These are phyloP conservation scores for Talaromyces proteolyticus DNA, from an alignment of 495 filamentous ascomycete genomes.

Conservation along the genomic window DNA sequence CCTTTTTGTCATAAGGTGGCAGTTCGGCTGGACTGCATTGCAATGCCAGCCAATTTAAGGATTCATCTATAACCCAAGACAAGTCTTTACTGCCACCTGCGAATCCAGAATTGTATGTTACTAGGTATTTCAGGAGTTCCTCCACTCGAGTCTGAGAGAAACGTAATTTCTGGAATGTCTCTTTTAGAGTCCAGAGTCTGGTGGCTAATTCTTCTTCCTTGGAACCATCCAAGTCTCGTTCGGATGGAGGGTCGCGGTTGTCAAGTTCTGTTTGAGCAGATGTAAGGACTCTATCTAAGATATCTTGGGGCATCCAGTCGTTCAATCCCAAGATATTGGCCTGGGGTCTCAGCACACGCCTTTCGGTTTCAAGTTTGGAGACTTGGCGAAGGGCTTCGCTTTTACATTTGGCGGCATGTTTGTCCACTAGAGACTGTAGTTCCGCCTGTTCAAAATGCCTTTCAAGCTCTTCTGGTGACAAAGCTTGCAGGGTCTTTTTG, in stretches of 20 bases:
- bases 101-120: conserved; percentile 49
- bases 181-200: conserved; percentile 75
- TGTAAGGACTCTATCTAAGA: conserved; percentile 69
- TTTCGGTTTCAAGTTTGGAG: conserved; percentile 69
- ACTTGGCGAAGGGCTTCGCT: conserved; percentile 63
- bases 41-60: conserved; percentile 79
- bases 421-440: conserved; percentile 78
- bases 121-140: conserved; percentile 57
- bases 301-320: conserved; percentile 73
- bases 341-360: conserved; percentile 68
- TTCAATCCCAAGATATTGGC: conserved; percentile 60
- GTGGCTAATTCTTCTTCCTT: conserved; percentile 68
- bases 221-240: conserved; percentile 15
- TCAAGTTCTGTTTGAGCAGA: conserved; percentile 41
- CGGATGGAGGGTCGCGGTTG: conserved; percentile 24
- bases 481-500: conserved; percentile 29
- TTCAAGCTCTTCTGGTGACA: conserved; percentile 81
- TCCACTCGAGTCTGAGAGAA: conserved; percentile 60
- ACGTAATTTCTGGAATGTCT: conserved; percentile 58
- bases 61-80: conserved; percentile 80
- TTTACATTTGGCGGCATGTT: conserved; percentile 62
- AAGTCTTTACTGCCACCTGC: conserved; percentile 49
- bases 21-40: conserved; percentile 63
- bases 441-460: conserved; percentile 74
- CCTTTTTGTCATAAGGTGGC: conserved; percentile 56